Evolutionary conservation across 139 green algal species (phyloP).

Genomic region (Chlamydomonas sp.): DNA sequence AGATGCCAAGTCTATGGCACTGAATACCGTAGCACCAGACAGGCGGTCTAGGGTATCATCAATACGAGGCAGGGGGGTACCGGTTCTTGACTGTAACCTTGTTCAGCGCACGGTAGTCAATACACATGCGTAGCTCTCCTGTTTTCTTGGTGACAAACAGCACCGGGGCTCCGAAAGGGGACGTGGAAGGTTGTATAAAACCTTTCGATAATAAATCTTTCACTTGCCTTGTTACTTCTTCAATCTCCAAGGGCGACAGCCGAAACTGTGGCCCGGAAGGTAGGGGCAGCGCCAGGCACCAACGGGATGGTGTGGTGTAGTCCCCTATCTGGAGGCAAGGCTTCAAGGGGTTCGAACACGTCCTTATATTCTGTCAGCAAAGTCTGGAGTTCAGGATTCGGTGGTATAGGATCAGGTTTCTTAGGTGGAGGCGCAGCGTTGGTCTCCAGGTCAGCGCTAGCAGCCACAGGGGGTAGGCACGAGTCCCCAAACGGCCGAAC

Average conservation of each 20-base stretch:
- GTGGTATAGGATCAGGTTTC: too few species aligned
- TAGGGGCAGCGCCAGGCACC: not conserved
- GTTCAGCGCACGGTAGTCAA: constrained; percentile 40
- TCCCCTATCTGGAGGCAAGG: constrained; percentile 7
- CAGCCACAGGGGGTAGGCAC: too few species aligned
- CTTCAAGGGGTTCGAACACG: not conserved
- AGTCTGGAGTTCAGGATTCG: too few species aligned
- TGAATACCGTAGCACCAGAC: not conserved
- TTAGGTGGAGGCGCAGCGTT: too few species aligned
- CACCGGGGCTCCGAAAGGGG: not conserved
- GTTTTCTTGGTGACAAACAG: constrained; percentile 38
- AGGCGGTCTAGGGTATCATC: constrained; percentile 26
- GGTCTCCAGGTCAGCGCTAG: too few species aligned
- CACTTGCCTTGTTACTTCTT: constrained; percentile 13
- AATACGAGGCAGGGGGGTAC: constrained; percentile 30
- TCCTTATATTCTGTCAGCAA: not conserved
- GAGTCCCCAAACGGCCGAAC: too few species aligned
- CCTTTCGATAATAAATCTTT: constrained; percentile 18
- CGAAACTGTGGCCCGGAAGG: constrained; percentile 15
- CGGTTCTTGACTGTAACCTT: constrained; percentile 36
- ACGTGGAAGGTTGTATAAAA: constrained; percentile 6
- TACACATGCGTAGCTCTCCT: constrained; percentile 32
- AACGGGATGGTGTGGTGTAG: constrained; percentile 22
- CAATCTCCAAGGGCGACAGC: not conserved
- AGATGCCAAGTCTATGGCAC: not conserved